Evolutionary conservation across 2,329 filamentous ascomycete genomes (phyloP), one percentile per base, ranked within the genome.

Genomic region (Nigrograna mackinnonii): DNA sequence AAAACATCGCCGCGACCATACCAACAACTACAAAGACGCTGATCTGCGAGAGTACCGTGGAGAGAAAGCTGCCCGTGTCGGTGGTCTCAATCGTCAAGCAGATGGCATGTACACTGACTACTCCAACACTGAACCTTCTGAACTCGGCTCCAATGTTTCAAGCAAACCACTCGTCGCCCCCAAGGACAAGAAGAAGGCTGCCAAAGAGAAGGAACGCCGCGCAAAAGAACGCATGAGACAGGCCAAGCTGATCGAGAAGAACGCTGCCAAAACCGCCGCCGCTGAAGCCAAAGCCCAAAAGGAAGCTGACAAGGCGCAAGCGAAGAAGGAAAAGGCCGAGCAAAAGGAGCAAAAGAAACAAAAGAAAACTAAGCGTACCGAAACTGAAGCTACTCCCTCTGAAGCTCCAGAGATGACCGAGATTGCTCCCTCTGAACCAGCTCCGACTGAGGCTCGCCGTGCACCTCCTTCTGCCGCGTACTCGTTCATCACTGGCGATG

Each of bases 31-130:
- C 66, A 42, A 62, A 30, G 76, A 79, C 53, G 68, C 69, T 35
- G 86, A 94, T 46, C 81, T 97, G 42, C 83, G 86, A 44, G 83
- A 83, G 22, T 97, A 97, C 75, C 87, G 91, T 18, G 80, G 90
- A 61, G 92, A 97, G 72, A 89, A 86, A 66, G 76, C 90, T 2
- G 92, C 92, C 1, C 81, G 87, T 38, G 91, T 97, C 2, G 92
- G 92, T 24, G 92, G 92, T 16, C 74, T 97, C 67, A 97, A 97
- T 71, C 85, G 86, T 57, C 78, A 87, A 54, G 79, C 85, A 32
- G 92, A 96, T 55, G 87, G 85, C 47, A 87, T 84, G 46, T 76
- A 82, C 52, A 95, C 89, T 79, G 88, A 95, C 62, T 89, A 88
- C 67, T 86, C 85, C 36, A 83, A 85, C 52, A 82, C 83, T 26